phyloP scores from a whole-genome alignment of 2,329 filamentous ascomycete species.

The Cryphonectria carpinicola region DNA sequence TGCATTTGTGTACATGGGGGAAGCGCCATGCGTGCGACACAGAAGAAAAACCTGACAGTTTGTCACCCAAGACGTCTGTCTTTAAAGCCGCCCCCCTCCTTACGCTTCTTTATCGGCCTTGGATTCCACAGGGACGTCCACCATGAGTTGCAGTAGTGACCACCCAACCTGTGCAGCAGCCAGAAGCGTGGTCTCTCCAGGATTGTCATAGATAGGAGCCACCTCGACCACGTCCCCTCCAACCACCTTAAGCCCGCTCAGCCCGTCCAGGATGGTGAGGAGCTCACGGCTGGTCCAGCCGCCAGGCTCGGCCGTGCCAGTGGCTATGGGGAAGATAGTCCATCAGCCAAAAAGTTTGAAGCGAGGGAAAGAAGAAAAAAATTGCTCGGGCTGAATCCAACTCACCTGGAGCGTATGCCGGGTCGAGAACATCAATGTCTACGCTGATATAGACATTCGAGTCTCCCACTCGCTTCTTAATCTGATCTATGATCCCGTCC shows the following conservation, averaged over 20 bases:
- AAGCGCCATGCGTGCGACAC: neutral
- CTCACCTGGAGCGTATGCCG: constrained; percentile 62
- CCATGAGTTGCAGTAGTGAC: constrained; percentile 32
- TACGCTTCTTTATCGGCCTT: constrained; percentile 17
- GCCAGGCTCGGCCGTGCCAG: constrained; percentile 78
- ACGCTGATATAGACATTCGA: constrained; percentile 71
- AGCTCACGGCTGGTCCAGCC: constrained; percentile 82
- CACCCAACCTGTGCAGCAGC: constrained; percentile 28
- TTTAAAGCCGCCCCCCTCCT: neutral
- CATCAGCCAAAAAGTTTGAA: neutral
- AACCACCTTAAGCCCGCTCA: constrained; percentile 72
- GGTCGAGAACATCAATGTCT: constrained; percentile 82
- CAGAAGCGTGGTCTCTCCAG: constrained; percentile 65
- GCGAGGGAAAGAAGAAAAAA: neutral
- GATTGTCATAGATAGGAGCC: constrained; percentile 74
- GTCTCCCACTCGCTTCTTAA: constrained; percentile 59
- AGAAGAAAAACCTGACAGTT: neutral
- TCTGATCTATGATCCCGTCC: constrained; percentile 64
- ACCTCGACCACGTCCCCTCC: constrained; percentile 84
- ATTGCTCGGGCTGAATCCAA: constrained; percentile 23
- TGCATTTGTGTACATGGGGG: neutral
- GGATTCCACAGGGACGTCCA: constrained; percentile 29
- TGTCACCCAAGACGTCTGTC: neutral
- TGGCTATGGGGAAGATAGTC: constrained; percentile 50
- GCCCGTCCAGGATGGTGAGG: constrained; percentile 72